Evolutionary conservation across 768 basidiomycete species (phyloP), one percentile per base, ranked within the genome.

Genomic region (Auriscalpium microsporum): DNA sequence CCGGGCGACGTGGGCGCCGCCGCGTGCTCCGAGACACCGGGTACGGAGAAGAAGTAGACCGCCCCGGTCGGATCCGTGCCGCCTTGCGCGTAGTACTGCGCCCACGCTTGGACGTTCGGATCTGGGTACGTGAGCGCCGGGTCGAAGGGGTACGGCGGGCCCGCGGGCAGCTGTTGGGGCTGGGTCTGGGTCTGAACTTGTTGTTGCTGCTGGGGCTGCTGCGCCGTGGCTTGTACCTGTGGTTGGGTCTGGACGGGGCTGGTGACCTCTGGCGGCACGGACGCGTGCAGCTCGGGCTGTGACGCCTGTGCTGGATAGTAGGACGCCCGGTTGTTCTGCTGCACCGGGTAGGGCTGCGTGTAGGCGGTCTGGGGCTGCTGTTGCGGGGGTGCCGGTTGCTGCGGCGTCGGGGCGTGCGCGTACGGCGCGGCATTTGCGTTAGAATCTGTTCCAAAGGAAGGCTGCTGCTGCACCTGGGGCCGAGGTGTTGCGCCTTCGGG

Each of bases 71-170:
- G 67, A 56, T 91, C 90, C 47, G 69, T 79, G 4, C 90, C 90
- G 23, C 90, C 90, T 56, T 84, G 80, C 0, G 84, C 83, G 65
- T 92, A 92, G 68, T 93, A 93, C 61, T 83, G 79, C 7, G 87
- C 90, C 90, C 90, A 92, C 0, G 86, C 87, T 65, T 91, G 89
- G 19, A 84, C 88, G 58, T 90, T 90, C 53, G 82, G 79, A 66
- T 93, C 90, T 14, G 81, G 69, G 62, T 93, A 93, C 19, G 81
- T 82, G 49, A 74, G 71, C 33, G 73, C 76, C 4, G 87, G 86
- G 60, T 90, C 81, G 63, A 78, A 91, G 9, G 71, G 67, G 54
- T 72, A 81, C 13, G 79, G 79, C 9, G 78, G 78, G 17, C 75
- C 77, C 13, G 61, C 54, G 34, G 56, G 59, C 37, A 59, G 60